Conservation (phyloP, 1,284 basidiomycete species). For the Ceratobasidium sp. region DNA sequence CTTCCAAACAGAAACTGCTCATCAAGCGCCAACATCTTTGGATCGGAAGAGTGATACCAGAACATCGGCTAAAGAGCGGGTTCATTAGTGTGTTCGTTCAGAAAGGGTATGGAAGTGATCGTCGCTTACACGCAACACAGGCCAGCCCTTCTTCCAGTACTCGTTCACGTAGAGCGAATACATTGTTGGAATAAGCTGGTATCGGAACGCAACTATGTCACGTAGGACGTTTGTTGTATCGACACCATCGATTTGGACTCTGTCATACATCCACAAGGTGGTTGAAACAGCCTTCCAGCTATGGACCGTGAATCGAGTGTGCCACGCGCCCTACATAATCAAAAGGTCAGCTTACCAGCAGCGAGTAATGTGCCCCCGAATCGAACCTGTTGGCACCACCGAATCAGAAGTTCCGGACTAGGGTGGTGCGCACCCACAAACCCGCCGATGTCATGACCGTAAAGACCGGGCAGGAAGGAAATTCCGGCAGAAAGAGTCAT, state of each 20-base stretch:
- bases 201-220: constrained; percentile 26
- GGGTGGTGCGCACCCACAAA: constrained; percentile 32
- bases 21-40: constrained; percentile 29
- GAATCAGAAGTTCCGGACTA: constrained; percentile 34
- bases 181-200: constrained; percentile 34
- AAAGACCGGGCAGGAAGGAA: constrained; percentile 35
- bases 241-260: constrained; percentile 8
- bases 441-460: constrained; percentile 39
- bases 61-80: constrained; percentile 22
- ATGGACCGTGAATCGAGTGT: constrained; percentile 37
- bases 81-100: neutral
- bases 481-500: constrained; percentile 38
- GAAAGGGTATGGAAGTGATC: neutral
- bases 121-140: constrained; percentile 13
- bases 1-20: constrained; percentile 40
- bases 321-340: constrained; percentile 33
- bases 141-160: constrained; percentile 39
- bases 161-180: constrained; percentile 38
- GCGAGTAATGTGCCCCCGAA: neutral
- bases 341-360: neutral
- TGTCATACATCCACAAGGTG: constrained; percentile 40
- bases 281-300: constrained; percentile 39
- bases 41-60: constrained; percentile 36
- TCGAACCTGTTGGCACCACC: constrained; percentile 38
- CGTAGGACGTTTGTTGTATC: constrained; percentile 26